Conservation (phyloP, 1,284 basidiomycete species). For the Polyporus tsugae region DNA sequence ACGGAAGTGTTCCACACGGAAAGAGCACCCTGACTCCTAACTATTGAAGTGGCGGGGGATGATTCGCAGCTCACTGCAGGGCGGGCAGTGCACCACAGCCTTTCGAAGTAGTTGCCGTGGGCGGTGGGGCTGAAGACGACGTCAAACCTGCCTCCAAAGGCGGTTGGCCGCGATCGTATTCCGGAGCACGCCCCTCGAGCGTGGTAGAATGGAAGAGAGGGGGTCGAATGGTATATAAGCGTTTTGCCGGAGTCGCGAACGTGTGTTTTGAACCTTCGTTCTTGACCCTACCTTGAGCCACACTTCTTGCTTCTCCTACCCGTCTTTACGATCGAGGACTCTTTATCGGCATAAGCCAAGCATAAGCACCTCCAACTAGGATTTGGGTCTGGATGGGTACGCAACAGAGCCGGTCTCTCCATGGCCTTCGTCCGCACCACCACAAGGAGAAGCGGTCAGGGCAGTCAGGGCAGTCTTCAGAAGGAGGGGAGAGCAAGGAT, state of each 20-base stretch:
- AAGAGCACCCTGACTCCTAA: neutral
- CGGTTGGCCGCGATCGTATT: neutral
- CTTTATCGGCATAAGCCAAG: neutral
- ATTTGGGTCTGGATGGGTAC: constrained; percentile 9
- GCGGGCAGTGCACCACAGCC: constrained; percentile 9
- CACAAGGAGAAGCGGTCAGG: constrained; percentile 10
- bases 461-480: neutral
- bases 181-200: constrained; percentile 9
- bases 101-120: neutral
- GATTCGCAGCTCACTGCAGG: neutral
- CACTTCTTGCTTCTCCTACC: neutral
- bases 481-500: neutral
- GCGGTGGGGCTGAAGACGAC: neutral
- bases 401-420: constrained; percentile 12
- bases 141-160: neutral
- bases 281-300: neutral
- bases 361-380: neutral
- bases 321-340: neutral
- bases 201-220: constrained; percentile 1
- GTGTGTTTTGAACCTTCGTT: constrained; percentile 1
- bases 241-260: neutral
- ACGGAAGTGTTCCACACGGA: neutral
- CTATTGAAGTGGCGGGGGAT: neutral
- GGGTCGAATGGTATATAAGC: constrained; percentile 5
- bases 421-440: neutral